Conservation (phyloP, 1,284 basidiomycete genomes). For the Cryptococcus maquisensis region DNA sequence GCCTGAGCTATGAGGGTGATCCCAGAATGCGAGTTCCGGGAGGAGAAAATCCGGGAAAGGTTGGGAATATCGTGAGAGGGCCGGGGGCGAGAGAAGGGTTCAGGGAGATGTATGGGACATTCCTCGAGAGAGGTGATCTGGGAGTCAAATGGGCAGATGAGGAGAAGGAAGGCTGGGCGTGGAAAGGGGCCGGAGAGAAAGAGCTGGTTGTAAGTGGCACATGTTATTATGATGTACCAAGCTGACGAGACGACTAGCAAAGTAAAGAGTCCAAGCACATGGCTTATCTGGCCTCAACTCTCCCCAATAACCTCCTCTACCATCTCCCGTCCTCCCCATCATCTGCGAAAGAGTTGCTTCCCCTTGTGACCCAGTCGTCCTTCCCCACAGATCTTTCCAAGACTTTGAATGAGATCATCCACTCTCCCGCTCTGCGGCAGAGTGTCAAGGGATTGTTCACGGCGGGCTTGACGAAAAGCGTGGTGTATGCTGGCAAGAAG, state of each 20-base stretch:
- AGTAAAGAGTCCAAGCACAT: slow-evolving; percentile 61
- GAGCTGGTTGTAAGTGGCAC: slow-evolving; percentile 16
- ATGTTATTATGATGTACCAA: background rate
- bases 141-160: slow-evolving; percentile 7
- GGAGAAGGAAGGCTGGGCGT: slow-evolving; percentile 11
- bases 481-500: slow-evolving; percentile 70
- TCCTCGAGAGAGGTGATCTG: slow-evolving; percentile 63
- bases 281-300: slow-evolving; percentile 68
- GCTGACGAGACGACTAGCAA: slow-evolving; percentile 52
- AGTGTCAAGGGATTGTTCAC: slow-evolving; percentile 79
- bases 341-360: background rate
- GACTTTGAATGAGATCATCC: slow-evolving; percentile 72
- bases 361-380: slow-evolving; percentile 61
- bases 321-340: slow-evolving; percentile 1
- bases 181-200: slow-evolving; percentile 16
- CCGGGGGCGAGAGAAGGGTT: slow-evolving; percentile 70
- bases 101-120: slow-evolving; percentile 70
- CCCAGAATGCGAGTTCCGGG: slow-evolving; percentile 85
- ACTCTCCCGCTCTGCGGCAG: slow-evolving; percentile 76
- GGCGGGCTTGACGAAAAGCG: slow-evolving; percentile 72
- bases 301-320: slow-evolving; percentile 60
- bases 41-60: slow-evolving; percentile 90
- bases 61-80: slow-evolving; percentile 83
- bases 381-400: slow-evolving; percentile 58
- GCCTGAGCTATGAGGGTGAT: slow-evolving; percentile 78